A percentile compares a stretch with the other conserved stretches of the same genome.
These are phyloP conservation scores for Alternaria ethzedia DNA, from an alignment of 2,329 filamentous ascomycete genomes.

Conservation along the genomic window DNA sequence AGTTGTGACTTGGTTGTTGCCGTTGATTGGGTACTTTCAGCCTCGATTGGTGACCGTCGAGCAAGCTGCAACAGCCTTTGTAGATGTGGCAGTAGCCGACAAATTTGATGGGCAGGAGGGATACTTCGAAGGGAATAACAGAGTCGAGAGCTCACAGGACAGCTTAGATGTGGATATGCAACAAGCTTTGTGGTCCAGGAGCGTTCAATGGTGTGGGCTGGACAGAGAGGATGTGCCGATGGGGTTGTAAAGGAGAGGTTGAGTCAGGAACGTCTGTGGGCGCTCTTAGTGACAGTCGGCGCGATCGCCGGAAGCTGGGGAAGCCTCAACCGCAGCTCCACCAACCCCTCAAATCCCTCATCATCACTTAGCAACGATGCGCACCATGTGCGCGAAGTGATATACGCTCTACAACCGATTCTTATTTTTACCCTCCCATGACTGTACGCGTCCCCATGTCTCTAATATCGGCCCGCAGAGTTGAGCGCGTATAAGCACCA, in stretches of 20 bases:
- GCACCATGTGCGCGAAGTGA: neutral
- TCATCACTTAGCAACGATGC: neutral
- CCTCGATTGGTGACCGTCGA: conserved; percentile 40
- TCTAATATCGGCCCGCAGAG: neutral
- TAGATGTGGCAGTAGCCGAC: conserved; percentile 34
- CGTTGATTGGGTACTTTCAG: conserved; percentile 32
- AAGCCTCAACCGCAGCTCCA: neutral
- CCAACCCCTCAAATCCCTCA: neutral
- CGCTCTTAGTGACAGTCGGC: neutral
- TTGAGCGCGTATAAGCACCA: neutral
- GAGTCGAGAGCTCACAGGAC: conserved; percentile 39
- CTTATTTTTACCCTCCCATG: neutral
- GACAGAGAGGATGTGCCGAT: conserved; percentile 11
- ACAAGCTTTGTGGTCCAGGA: conserved; percentile 45
- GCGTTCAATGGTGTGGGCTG: conserved; percentile 39
- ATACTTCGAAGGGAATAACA: conserved; percentile 43
- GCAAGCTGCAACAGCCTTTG: conserved; percentile 40
- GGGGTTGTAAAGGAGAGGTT: neutral
- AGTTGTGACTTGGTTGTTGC: conserved; percentile 36
- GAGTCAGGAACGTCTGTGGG: neutral
- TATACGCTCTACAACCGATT: neutral
- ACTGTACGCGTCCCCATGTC: neutral
- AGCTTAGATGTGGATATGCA: conserved; percentile 42
- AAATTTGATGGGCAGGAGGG: conserved; percentile 41
- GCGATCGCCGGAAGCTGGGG: neutral